phyloP scores from a whole-genome alignment of 352 stramenopile species.

The Phytophthora pseudosyringae region DNA sequence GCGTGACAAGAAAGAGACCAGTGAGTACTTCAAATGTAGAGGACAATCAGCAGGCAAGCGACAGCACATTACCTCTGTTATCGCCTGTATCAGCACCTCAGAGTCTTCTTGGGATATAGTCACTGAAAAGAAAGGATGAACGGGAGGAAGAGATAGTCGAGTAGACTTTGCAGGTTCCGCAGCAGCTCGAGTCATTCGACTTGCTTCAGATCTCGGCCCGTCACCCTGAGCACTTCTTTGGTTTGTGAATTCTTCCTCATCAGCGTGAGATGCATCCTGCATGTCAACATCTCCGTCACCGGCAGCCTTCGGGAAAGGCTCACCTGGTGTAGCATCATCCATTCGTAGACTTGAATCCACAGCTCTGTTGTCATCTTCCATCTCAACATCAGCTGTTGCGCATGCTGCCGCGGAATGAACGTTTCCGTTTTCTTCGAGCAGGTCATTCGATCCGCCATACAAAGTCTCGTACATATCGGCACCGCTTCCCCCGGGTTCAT shows the following conservation, averaged over 20 bases:
- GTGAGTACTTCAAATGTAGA: not conserved
- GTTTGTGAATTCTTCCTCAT: conserved; percentile 3
- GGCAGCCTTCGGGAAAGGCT: not conserved
- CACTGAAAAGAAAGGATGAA: conserved; percentile 42
- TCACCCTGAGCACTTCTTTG: conserved; percentile 6
- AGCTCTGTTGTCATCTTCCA: conserved; percentile 12
- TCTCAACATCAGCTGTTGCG: conserved; percentile 17
- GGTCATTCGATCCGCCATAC: conserved; percentile 22
- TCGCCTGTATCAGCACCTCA: conserved; percentile 25
- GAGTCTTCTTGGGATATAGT: conserved; percentile 23
- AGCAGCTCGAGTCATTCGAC: not conserved
- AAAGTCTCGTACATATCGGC: conserved; percentile 33
- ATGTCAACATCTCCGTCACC: conserved; percentile 21
- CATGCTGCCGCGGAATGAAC: not conserved
- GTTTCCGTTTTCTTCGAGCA: not conserved
- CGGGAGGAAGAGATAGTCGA: conserved; percentile 31
- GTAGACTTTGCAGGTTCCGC: not conserved
- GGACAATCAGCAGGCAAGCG: not conserved
- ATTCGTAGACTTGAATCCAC: not conserved
- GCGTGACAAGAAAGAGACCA: not conserved
- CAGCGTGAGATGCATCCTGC: conserved; percentile 2
- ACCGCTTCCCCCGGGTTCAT: conserved; percentile 47
- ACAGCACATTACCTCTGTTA: conserved; percentile 27
- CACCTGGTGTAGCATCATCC: not conserved
- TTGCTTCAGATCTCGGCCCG: conserved; percentile 1